Conservation (phyloP, 768 basidiomycete species). For the Suillus brevipes region DNA sequence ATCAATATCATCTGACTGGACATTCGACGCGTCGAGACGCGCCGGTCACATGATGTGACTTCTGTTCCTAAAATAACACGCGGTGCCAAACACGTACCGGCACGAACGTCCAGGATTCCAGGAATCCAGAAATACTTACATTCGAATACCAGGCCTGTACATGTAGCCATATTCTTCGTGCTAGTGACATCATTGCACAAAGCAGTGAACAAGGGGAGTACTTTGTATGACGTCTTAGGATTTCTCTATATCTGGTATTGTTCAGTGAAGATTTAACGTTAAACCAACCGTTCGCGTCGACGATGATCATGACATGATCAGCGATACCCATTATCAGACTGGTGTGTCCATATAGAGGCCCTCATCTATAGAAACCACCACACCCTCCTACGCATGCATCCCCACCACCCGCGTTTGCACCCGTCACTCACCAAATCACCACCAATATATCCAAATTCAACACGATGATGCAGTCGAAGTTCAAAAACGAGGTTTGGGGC, state of each 20-base stretch:
- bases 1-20: not conserved
- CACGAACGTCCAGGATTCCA: not conserved
- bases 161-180: not conserved
- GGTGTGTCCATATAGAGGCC: constrained; percentile 26
- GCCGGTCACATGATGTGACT: not conserved
- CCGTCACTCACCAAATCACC: constrained; percentile 60
- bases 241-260: not conserved
- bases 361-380: constrained; percentile 48
- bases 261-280: not conserved
- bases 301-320: not conserved
- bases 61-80: not conserved
- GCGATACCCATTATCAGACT: not conserved
- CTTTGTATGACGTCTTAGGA: not conserved
- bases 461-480: constrained; percentile 71
- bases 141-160: no score
- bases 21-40: not conserved
- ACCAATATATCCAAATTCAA: constrained; percentile 54
- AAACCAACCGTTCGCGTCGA: not conserved
- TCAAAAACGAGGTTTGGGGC: constrained; percentile 49
- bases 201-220: not conserved
- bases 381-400: constrained; percentile 53
- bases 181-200: not conserved
- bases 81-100: not conserved
- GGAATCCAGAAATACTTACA: no score
- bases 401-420: constrained; percentile 34